These are phyloP conservation scores for Rhizopogon vesiculosus DNA, from an alignment of 768 basidiomycete genomes.

Conservation along the genomic window DNA sequence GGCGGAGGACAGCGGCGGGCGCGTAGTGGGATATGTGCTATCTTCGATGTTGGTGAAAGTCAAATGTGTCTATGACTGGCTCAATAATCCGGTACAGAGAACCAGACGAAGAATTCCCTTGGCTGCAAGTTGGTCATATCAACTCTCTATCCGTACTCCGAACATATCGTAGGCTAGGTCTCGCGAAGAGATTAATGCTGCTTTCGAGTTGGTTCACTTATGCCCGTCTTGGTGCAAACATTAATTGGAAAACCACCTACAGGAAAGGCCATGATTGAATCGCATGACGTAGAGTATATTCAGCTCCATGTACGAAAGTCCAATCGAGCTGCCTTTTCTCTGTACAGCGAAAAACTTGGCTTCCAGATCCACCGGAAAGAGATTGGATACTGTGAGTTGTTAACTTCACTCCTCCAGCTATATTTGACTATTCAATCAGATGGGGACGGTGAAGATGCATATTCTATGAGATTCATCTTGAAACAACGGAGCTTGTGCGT, in stretches of 20 bases:
- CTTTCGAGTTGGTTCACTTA: slow-evolving; percentile 15
- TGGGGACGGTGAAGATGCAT: slow-evolving; percentile 21
- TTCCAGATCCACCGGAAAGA: slow-evolving; percentile 13
- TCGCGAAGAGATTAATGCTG: slow-evolving; percentile 23
- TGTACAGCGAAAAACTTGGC: slow-evolving; percentile 21
- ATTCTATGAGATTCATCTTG: slow-evolving; percentile 12
- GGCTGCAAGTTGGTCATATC: slow-evolving; percentile 17
- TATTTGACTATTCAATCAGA: slow-evolving; percentile 10
- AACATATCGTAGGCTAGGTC: slow-evolving; percentile 23
- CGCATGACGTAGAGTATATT: slow-evolving; percentile 13
- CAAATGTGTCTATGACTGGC: neutral
- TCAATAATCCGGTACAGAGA: slow-evolving; percentile 12
- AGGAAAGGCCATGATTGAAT: slow-evolving; percentile 22
- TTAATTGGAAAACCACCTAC: neutral
- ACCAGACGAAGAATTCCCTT: slow-evolving; percentile 11
- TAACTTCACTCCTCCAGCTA: neutral
- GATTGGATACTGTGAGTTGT: slow-evolving; percentile 20
- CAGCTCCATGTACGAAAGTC: slow-evolving; percentile 26
- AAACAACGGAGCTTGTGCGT: neutral
- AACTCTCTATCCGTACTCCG: slow-evolving; percentile 25
- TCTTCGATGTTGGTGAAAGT: slow-evolving; percentile 42
- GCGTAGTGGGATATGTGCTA: slow-evolving; percentile 53
- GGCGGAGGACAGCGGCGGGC: slow-evolving; percentile 43
- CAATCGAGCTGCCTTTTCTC: slow-evolving; percentile 16
- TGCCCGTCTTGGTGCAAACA: neutral